Percentiles rank a stretch among this genome's conserved stretches.
phyloP scores from a whole-genome alignment of 805 yeast species.

The Pichia deserticola region DNA sequence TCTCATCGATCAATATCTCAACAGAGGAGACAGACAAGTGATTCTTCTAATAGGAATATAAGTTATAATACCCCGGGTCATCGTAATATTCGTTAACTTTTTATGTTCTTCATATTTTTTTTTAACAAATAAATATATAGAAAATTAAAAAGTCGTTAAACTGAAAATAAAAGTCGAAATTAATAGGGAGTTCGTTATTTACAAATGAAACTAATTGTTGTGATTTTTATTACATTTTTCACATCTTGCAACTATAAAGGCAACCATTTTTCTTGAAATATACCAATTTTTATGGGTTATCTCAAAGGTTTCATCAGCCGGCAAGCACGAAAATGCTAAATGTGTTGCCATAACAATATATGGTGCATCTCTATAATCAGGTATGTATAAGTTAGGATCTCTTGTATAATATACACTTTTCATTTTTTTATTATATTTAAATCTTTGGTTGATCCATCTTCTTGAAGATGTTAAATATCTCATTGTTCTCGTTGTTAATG shows the following conservation, averaged over 20 bases:
- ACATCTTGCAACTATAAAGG: conserved; percentile 20
- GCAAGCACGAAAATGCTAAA: conserved; percentile 18
- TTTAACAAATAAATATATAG: too few relatives aligned
- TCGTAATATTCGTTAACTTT: conserved; percentile 6
- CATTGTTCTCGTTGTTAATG: conserved; percentile 24
- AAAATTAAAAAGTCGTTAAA: background rate
- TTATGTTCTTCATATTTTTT: background rate
- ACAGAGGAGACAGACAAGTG: conserved; percentile 2
- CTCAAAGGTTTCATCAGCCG: conserved; percentile 19
- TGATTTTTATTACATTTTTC: conserved; percentile 11
- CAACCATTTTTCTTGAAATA: conserved; percentile 23
- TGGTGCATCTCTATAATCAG: conserved; percentile 24
- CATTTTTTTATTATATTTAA: conserved; percentile 15
- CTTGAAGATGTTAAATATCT: conserved; percentile 25
- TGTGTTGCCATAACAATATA: conserved; percentile 27
- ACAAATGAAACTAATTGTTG: background rate
- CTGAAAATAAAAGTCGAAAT: background rate
- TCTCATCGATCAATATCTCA: conserved; percentile 5
- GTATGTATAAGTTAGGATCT: conserved; percentile 23
- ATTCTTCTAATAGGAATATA: background rate
- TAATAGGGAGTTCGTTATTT: too few relatives aligned
- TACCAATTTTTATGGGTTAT: conserved; percentile 25
- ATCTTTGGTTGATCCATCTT: conserved; percentile 28
- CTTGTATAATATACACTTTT: conserved; percentile 22
- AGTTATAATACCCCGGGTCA: conserved; percentile 8